These are phyloP conservation scores for Albophoma yamanashiensis DNA, from an alignment of 2,329 filamentous ascomycete genomes.

Conservation along the genomic window DNA sequence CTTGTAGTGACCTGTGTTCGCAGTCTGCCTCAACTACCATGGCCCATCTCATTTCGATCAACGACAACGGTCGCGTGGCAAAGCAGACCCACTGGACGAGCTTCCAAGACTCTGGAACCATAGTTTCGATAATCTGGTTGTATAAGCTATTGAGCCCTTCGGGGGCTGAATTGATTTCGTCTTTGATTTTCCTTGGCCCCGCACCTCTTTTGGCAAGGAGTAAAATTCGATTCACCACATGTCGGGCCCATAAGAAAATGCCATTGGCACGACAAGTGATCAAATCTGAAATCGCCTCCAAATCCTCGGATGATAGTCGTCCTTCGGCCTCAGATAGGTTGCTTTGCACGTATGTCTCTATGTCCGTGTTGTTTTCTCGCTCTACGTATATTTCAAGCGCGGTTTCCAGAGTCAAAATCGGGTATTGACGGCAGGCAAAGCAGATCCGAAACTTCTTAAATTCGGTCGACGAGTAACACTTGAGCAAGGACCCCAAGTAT, in stretches of 20 bases:
- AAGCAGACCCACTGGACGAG: constrained; percentile 23
- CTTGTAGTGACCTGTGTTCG: constrained; percentile 8
- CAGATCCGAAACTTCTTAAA: constrained; percentile 12
- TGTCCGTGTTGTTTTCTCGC: constrained; percentile 18
- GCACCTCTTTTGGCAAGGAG: constrained; percentile 7
- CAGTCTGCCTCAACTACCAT: constrained; percentile 14
- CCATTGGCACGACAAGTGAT: constrained; percentile 12
- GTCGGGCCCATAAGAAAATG: constrained; percentile 25
- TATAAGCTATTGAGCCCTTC: constrained; percentile 15
- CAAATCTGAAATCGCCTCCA: constrained; percentile 3
- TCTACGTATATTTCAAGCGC: constrained; percentile 17
- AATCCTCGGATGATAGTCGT: constrained; percentile 5
- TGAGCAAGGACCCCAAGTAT: constrained; percentile 7
- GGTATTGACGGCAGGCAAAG: constrained; percentile 21
- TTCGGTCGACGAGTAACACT: neutral
- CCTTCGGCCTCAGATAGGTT: too few species aligned
- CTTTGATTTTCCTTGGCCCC: constrained; percentile 9
- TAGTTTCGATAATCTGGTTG: constrained; percentile 8
- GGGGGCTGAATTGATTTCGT: constrained; percentile 9
- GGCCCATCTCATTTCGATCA: constrained; percentile 19
- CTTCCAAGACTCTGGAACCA: constrained; percentile 9
- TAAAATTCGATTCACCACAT: constrained; percentile 12
- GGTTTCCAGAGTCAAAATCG: constrained; percentile 10
- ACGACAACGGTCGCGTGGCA: constrained; percentile 11
- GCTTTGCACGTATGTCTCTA: constrained; percentile 15